Conservation (phyloP, 2,329 filamentous ascomycete species). For the Venturiaceae sp. region DNA sequence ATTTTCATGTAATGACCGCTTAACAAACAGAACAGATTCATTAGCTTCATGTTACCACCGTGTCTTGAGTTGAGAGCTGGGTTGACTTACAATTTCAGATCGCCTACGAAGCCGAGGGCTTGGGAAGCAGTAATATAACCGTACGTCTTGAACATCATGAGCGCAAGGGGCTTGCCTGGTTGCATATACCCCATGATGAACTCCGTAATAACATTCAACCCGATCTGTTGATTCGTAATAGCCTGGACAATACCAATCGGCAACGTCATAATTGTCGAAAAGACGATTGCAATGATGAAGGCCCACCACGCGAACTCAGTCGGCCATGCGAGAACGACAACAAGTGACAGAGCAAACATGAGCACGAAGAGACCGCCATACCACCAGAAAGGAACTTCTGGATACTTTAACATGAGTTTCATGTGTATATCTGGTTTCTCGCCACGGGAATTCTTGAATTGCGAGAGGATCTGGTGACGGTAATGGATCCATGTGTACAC, state of each 20-base stretch:
- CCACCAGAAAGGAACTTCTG: constrained; percentile 49
- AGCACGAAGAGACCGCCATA: constrained; percentile 36
- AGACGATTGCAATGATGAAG: constrained; percentile 53
- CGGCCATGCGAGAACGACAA: constrained; percentile 42
- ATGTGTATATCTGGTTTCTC: constrained; percentile 40
- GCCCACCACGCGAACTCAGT: constrained; percentile 66
- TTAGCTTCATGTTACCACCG: not conserved
- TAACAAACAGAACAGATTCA: too few relatives aligned
- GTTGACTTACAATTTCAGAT: constrained; percentile 14
- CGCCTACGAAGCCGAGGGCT: constrained; percentile 13
- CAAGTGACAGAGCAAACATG: constrained; percentile 42
- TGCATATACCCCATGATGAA: constrained; percentile 61
- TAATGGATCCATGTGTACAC: constrained; percentile 58
- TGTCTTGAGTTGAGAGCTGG: not conserved
- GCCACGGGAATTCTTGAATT: constrained; percentile 48
- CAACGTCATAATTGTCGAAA: constrained; percentile 32
- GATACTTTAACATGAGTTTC: constrained; percentile 48
- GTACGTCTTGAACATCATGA: constrained; percentile 39
- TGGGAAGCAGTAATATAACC: constrained; percentile 17
- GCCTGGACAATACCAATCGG: constrained; percentile 60
- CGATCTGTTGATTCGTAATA: constrained; percentile 56
- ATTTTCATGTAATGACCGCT: constrained; percentile 35
- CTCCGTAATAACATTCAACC: constrained; percentile 49
- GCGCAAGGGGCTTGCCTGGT: constrained; percentile 58
- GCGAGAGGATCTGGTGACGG: constrained; percentile 54